These are phyloP conservation scores for Blastobotrys americana DNA, from an alignment of 805 yeast species.

Conservation along the genomic window DNA sequence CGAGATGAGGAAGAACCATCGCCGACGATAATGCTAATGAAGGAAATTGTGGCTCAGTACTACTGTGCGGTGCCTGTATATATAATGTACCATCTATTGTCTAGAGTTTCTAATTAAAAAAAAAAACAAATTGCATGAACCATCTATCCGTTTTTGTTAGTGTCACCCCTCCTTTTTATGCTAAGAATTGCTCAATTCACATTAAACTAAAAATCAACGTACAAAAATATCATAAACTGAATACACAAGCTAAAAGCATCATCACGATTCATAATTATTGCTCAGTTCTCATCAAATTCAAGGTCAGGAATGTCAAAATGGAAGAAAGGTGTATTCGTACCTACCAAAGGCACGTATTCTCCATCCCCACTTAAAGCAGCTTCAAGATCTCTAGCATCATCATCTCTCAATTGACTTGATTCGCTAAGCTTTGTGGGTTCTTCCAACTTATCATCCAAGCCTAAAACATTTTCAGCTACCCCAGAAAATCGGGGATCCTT, in stretches of 20 bases:
- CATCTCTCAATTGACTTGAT: conserved; percentile 13
- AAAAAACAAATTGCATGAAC: too few species aligned
- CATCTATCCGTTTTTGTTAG: too few species aligned
- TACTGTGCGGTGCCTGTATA: too few species aligned
- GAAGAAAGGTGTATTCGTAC: conserved; percentile 67
- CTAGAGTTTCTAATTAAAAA: too few species aligned
- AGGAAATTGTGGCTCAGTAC: too few species aligned
- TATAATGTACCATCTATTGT: too few species aligned
- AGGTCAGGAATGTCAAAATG: conserved; percentile 65
- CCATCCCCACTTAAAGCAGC: conserved; percentile 27
- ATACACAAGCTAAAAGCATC: too few species aligned
- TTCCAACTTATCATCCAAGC: conserved; percentile 5
- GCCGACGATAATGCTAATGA: conserved; percentile 15
- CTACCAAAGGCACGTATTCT: conserved; percentile 46
- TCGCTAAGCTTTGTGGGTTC: conserved; percentile 5
- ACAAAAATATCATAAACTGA: too few species aligned
- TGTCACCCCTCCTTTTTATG: too few species aligned
- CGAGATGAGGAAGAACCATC: conserved; percentile 28
- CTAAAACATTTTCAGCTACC: conserved; percentile 12
- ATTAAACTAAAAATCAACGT: too few species aligned
- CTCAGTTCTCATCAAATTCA: conserved; percentile 10
- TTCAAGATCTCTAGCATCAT: conserved; percentile 16
- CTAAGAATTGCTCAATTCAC: too few species aligned
- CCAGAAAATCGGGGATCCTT: conserved; percentile 7
- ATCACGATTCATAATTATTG: too few species aligned